Evolutionary conservation across 345 rosid species (phyloP).

Genomic region (Citrus trifoliata): DNA sequence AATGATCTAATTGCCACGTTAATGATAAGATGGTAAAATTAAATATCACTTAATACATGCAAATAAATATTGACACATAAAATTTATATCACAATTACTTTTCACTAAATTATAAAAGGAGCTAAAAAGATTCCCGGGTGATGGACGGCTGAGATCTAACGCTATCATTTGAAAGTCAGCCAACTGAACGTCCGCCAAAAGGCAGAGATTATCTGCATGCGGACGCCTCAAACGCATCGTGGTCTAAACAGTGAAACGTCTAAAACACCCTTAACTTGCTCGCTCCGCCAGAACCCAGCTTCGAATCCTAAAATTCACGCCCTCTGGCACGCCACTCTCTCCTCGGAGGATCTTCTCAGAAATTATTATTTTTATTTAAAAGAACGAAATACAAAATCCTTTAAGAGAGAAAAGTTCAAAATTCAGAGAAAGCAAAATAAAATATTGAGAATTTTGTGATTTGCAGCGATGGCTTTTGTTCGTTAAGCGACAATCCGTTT

Average conservation of each 20-base stretch:
- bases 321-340: background rate
- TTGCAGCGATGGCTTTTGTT: background rate
- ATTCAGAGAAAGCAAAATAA: background rate
- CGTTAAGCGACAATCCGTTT: constrained; percentile 1
- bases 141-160: too few species aligned
- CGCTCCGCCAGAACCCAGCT: background rate
- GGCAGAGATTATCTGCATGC: too few species aligned
- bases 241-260: background rate
- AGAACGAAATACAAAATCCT: background rate
- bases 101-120: too few species aligned
- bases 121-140: too few species aligned
- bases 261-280: background rate
- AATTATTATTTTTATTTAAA: background rate
- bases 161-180: too few species aligned
- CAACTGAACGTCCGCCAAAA: too few species aligned
- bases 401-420: background rate
- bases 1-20: too few species aligned
- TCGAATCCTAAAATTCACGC: background rate
- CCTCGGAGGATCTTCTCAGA: background rate
- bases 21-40: too few species aligned
- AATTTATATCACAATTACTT: too few species aligned
- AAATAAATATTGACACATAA: too few species aligned
- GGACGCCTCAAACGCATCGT: background rate
- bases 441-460: background rate
- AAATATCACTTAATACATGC: too few species aligned